Conservation (phyloP, 2,329 filamentous ascomycete species). For the Epicoccum sorghinum region DNA sequence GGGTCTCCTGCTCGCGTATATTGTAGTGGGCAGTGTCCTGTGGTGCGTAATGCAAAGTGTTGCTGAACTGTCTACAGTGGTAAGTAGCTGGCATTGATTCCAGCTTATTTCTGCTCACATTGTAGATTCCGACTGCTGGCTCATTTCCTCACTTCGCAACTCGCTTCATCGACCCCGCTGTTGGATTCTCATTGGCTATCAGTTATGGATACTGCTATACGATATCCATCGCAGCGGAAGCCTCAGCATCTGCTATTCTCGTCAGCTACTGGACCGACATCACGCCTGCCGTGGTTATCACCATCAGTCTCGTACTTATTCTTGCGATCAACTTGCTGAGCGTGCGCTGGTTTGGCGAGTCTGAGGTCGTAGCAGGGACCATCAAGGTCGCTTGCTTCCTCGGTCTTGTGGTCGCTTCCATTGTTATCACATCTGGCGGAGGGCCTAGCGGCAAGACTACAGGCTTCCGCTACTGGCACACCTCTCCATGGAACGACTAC, state of each 20-base stretch:
- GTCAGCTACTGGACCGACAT: constrained; percentile 54
- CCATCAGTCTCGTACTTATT: constrained; percentile 60
- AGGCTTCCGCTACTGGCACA: constrained; percentile 71
- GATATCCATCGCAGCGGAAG: constrained; percentile 56
- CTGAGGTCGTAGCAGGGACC: constrained; percentile 52
- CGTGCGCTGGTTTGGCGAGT: constrained; percentile 58
- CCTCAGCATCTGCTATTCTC: constrained; percentile 49
- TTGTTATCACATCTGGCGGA: constrained; percentile 42
- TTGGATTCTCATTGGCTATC: constrained; percentile 59
- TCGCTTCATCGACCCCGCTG: constrained; percentile 66
- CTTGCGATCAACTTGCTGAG: constrained; percentile 59
- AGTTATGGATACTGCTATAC: constrained; percentile 57
- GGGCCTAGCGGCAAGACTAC: constrained; percentile 63
- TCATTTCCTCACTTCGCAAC: constrained; percentile 67
- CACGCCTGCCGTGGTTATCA: constrained; percentile 59
- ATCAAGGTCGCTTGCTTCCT: constrained; percentile 50
- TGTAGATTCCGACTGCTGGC: constrained; percentile 51
- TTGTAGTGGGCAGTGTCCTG: constrained; percentile 59
- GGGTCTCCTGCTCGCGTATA: constrained; percentile 63
- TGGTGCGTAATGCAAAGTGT: constrained; percentile 67
- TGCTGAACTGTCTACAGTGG: constrained; percentile 62
- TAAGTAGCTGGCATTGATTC: constrained; percentile 1
- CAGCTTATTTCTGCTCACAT: neutral
- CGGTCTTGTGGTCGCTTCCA: constrained; percentile 29
- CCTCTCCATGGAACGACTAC: constrained; percentile 70